phyloP scores from a whole-genome alignment of 2,329 filamentous ascomycete genomes.

The Colletotrichum sp. region DNA sequence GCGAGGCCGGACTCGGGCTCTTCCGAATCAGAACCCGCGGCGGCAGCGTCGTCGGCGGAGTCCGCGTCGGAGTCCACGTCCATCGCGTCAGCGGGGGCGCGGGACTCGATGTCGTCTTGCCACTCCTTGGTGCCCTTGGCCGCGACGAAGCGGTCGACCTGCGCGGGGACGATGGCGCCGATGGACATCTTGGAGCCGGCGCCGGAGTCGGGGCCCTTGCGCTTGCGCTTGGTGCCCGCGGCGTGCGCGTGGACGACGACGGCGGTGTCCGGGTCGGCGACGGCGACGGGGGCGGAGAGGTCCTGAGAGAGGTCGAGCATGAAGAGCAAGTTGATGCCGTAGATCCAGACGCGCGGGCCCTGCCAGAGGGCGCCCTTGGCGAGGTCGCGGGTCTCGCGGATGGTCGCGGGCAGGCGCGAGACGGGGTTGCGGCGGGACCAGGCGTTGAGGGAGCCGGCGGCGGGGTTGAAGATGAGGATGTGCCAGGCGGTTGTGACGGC shows the following conservation, averaged over 20 bases:
- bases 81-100: constrained; percentile 40
- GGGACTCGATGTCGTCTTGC: constrained; percentile 32
- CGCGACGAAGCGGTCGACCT: constrained; percentile 34
- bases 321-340: constrained; percentile 83
- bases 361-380: constrained; percentile 90
- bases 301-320: constrained; percentile 88
- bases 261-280: constrained; percentile 14
- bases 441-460: constrained; percentile 76
- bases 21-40: constrained; percentile 27
- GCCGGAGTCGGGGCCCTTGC: constrained; percentile 50
- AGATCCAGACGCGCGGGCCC: constrained; percentile 80
- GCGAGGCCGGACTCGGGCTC: constrained; percentile 41
- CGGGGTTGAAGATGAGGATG: constrained; percentile 79
- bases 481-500: constrained; percentile 62
- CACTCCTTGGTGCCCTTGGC: constrained; percentile 40
- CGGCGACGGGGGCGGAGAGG: constrained; percentile 49
- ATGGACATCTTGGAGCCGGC: constrained; percentile 58
- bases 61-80: constrained; percentile 26
- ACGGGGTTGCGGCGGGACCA: constrained; percentile 88
- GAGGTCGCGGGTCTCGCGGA: constrained; percentile 76
- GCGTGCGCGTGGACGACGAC: constrained; percentile 9
- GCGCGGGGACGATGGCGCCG: constrained; percentile 48
- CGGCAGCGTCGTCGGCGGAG: constrained; percentile 38
- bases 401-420: constrained; percentile 74
- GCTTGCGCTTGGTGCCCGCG: constrained; percentile 58